Evolutionary conservation across 176 grass and related monocot species (phyloP), one percentile per base, ranked within the genome.

Genomic region (Raddia distichophylla): DNA sequence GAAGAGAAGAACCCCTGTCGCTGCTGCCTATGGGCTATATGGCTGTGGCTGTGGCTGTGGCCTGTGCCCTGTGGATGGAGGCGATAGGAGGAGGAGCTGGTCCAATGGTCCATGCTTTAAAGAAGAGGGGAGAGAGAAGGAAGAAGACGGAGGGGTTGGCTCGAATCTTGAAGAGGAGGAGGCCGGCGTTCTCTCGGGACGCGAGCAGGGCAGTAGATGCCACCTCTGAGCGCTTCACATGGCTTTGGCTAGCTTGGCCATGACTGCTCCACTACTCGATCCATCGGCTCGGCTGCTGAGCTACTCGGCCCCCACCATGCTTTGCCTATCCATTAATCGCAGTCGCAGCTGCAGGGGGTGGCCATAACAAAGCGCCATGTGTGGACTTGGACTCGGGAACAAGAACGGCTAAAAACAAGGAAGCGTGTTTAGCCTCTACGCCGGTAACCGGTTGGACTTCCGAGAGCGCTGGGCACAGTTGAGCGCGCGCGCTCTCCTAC

Each of bases 241-340:
- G 76, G 0, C 33, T 78, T 47, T 35, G 59, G 75, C 45, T 32
- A 11, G 74, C 74, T 5, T 61, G 43, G 74, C 19, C 22, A 37
- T 52, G n/a, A 8, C 59, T 34, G 10, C 59, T 4, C 35, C 42
- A 8, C 74, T 63, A 8, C 27, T 27, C 27, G 27, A 27, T 27
- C 27, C 75, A 7, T 76, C 57, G 43, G 45, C 43, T 76, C 10
- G 22, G 71, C 40, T 27, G 55, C 40, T 61, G 40, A 7, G 19
- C 74, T 44, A 44, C 10, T 8, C 34, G 42, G 4, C 14, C 71
- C 47, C 76, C 18, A 54, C 76, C 60, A 54, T 15, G 76, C 16
- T 54, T 67, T 79, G 76, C 66, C 76, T 66, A 79, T 54, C 76
- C 17, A 65, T 67, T 43, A 52, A 67, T 66, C 47, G 75, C 58